Evolutionary conservation across 257 asterid species (phyloP), one percentile per base, ranked within the genome.

Genomic region (Gentiana dahurica): DNA sequence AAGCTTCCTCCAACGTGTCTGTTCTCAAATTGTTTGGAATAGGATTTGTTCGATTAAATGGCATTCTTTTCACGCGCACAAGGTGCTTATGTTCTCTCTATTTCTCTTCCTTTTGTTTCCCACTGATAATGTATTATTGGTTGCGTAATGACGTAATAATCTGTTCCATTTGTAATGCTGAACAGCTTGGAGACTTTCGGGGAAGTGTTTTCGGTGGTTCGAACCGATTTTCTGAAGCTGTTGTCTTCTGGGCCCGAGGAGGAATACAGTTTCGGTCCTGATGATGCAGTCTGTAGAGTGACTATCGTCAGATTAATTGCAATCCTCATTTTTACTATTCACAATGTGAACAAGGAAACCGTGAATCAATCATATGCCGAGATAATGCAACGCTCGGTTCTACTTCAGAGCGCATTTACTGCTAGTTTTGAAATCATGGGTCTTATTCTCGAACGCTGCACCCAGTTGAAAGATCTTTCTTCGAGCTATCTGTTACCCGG

Each of bases 301-400:
- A 77, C 80, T 54, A 60, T 83, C 64, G 83, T 83, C 63, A 81
- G 96, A 81, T 68, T 91, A 72, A 68, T 81, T 33, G 88, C 93
- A 38, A 68, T 91, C 68, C 83, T 91, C 61, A 76, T 91, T 61
- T 91, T 91, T 56, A 81, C 94, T 9, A 86, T 87, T 67, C 91
- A 87, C 62, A 87, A 87, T 62, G 87, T 87, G 71, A 81, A 69
- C 55, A 72, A 67, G 71, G 98, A 91, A 72, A 75, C 64, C 70
- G 97, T 87, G 56, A 86, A 75, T 65, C 85, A 87, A 68, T 87
- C 98, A 4, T 91, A 85, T 72, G 89, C 98, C 37, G 96, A 87
- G 59, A 91, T 87, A 58, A 78, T 91, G 49, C 98, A 91, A 58
- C 94, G 94, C 41, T 76, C 97, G 12, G 98, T 83, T 69, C 79